phyloP scores from a whole-genome alignment of 1,139 yeast species.

The Oligophagozyma castellii region DNA sequence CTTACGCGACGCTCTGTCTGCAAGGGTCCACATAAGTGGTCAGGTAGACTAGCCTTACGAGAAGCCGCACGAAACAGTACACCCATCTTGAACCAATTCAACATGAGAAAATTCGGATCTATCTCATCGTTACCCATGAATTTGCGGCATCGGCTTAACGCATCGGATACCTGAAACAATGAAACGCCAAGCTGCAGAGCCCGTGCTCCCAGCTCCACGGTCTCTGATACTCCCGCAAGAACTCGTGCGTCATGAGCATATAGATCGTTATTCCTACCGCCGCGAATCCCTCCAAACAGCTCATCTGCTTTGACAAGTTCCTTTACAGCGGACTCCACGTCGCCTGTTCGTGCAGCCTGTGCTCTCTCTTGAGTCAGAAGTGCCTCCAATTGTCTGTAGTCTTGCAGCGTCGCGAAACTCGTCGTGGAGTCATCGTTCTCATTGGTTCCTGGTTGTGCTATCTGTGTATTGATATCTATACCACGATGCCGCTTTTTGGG shows the following conservation, averaged over 20 bases:
- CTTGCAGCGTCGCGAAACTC: no score
- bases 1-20: neutral
- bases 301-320: neutral
- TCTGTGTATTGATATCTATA: no score
- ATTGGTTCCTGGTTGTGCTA: no score
- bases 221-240: slow-evolving; percentile 4
- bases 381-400: slow-evolving; percentile 24
- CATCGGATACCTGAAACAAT: slow-evolving; percentile 1
- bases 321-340: slow-evolving; percentile 17
- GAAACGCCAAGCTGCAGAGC: neutral
- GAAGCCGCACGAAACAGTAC: slow-evolving; percentile 36
- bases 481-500: no score
- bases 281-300: neutral
- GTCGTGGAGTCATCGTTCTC: no score
- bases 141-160: slow-evolving; percentile 8
- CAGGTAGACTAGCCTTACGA: slow-evolving; percentile 36
- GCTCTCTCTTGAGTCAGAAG: slow-evolving; percentile 27
- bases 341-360: slow-evolving; percentile 31
- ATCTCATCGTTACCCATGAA: no score
- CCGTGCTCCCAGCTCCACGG: neutral
- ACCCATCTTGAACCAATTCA: slow-evolving; percentile 53
- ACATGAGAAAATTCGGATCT: slow-evolving; percentile 24
- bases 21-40: slow-evolving; percentile 61
- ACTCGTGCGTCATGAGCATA: slow-evolving; percentile 10
- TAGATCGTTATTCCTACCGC: neutral